Percentiles rank a stretch among this genome's conserved stretches.
These are phyloP conservation scores for Aaosphaeria pasadenensis DNA, from an alignment of 2,329 filamentous ascomycete genomes.

Conservation along the genomic window DNA sequence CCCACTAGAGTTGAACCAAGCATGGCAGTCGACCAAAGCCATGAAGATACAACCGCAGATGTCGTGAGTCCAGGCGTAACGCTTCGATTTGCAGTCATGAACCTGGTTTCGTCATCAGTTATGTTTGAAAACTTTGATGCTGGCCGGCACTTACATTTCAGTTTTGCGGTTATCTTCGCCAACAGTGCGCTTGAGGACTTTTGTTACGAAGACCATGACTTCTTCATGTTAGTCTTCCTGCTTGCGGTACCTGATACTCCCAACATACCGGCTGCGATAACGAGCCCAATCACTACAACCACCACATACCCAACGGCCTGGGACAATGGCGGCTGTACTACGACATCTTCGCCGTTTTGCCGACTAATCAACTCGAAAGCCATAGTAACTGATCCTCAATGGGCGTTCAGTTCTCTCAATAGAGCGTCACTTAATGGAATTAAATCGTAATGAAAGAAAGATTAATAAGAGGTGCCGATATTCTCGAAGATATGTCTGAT, in stretches of 20 bases:
- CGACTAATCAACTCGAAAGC: neutral
- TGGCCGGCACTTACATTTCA: constrained; percentile 42
- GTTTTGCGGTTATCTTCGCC: constrained; percentile 53
- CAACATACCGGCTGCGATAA: constrained; percentile 38
- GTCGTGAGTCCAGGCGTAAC: constrained; percentile 17
- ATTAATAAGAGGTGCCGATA: no score
- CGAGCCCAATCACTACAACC: constrained; percentile 40
- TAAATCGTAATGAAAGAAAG: no score
- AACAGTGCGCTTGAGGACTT: constrained; percentile 47
- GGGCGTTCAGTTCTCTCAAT: no score
- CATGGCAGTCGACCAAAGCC: constrained; percentile 54
- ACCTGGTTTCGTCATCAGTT: constrained; percentile 20
- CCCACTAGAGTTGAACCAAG: constrained; percentile 51
- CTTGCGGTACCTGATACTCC: neutral
- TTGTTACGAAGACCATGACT: constrained; percentile 48
- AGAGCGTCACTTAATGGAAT: no score
- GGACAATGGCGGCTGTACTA: constrained; percentile 16
- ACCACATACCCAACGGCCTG: constrained; percentile 43
- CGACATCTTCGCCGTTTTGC: constrained; percentile 6
- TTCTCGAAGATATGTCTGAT: no score
- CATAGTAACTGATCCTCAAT: no score
- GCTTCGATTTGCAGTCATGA: constrained; percentile 22
- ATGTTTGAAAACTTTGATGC: neutral
- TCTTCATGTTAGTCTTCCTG: neutral
- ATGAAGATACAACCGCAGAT: constrained; percentile 26